Evolutionary conservation across 371 early-diverging fungal genomes (phyloP), one percentile per base, ranked within the genome.

Genomic region (Mucor plumbeus): DNA sequence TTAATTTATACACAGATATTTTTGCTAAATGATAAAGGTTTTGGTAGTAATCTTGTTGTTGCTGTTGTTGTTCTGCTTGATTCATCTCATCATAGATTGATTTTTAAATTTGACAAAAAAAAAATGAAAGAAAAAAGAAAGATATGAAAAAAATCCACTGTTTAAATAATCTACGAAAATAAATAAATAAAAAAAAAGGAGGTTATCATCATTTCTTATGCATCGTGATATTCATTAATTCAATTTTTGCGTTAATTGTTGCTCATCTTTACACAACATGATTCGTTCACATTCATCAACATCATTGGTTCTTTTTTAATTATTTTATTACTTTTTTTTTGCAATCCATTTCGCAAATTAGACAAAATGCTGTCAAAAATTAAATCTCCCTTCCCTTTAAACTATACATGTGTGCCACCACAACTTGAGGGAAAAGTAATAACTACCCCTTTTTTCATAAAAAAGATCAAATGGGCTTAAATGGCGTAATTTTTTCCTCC

Each of bases 1-100:
- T 74, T 36, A 80, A 57, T 67, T 80, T 80, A 35, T 73, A 60
- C 0, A 73, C 56, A 26, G 80, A 80, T n/a, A 80, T 13, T 66
- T 75, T 63, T 19, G 73, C 69, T 36, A 80, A 64, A 48, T 68
- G 62, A 54, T 69, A 67, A 39, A 71, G 54, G 47, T 53, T 55
- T 39, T 67, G 56, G 50, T 61, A 61, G 31, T 63, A 53, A 13
- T 60, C 44, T 11, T 61, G 60, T 2, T 48, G 58, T 17, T 59
- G 35, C 17, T 59, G 65, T 39, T 53, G 63, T 31, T 55, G 41
- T 41, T 63, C 55, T 14, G 13, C 35, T 53, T 31, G 21, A 35
- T 55, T 55, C 40, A 60, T 54, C 31, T 35, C 43, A 53, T 54
- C 61, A 67, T 61, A 33, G 36, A 41, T 44, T 41, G 21, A 39